These are phyloP conservation scores for Tulasnella sp. DNA, from an alignment of 768 basidiomycete species.

Conservation along the genomic window DNA sequence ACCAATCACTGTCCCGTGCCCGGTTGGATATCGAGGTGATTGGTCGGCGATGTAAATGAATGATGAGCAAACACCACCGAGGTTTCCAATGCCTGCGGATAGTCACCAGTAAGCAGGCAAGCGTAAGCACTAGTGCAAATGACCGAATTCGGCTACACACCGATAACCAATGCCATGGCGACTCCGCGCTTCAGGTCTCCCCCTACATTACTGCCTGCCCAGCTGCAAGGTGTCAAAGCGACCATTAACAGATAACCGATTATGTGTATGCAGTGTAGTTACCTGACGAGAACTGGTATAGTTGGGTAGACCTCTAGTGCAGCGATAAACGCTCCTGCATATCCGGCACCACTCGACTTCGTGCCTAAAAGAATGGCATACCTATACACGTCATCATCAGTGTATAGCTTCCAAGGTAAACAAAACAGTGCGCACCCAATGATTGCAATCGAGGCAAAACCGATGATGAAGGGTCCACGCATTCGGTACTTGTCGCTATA, in stretches of 20 bases:
- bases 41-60: slow-evolving; percentile 29
- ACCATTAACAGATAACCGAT: too few species aligned
- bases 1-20: slow-evolving; percentile 32
- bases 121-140: neutral
- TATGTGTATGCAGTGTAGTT: neutral
- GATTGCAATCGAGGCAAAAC: slow-evolving; percentile 33
- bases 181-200: slow-evolving; percentile 45
- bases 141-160: slow-evolving; percentile 18
- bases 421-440: slow-evolving; percentile 37
- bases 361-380: slow-evolving; percentile 10
- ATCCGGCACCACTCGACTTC: neutral
- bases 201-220: slow-evolving; percentile 45
- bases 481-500: slow-evolving; percentile 30
- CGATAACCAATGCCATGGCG: slow-evolving; percentile 42
- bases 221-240: too few species aligned
- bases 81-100: slow-evolving; percentile 35
- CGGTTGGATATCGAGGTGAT: slow-evolving; percentile 30
- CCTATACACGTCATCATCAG: neutral
- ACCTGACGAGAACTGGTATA: slow-evolving; percentile 36
- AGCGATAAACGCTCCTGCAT: slow-evolving; percentile 20
- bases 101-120: slow-evolving; percentile 25
- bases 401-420: neutral
- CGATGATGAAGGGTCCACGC: slow-evolving; percentile 42
- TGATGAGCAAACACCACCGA: slow-evolving; percentile 39
- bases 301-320: slow-evolving; percentile 44